Base-by-base conservation (phyloP, 2,329 filamentous ascomycete genomes). In the Sporothrix brasiliensis region DNA sequence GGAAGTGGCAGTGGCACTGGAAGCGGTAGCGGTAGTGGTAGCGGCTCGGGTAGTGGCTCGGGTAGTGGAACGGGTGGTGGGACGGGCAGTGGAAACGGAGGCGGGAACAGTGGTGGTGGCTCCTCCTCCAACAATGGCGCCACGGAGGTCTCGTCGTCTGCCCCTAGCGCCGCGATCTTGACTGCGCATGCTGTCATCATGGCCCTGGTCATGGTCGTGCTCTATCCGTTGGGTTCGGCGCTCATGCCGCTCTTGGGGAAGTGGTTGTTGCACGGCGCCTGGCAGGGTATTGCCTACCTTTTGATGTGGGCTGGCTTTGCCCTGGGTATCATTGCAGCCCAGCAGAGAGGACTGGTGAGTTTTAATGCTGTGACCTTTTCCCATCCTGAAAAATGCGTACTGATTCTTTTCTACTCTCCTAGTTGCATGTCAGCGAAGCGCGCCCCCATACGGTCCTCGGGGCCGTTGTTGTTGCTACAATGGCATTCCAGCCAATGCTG, bases 301-400 rank as follows among this genome's bases (percentile, higher is more conserved):
- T 78, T 83, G 52, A 87, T 90, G 84, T 88, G 88, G 82, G 83
- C 80, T 14, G 87, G 85, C 16, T 87, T 91, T 69, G 87, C 80
- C 3, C 74, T 89, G 16, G 89, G 89, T 21, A 79, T 88, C 44
- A 80, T 83, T 53, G 76, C 82, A 4, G 82, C 85, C 19, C 74
- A 79, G 11, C 78, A 82, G n/a, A 75, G 75, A 0, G 77, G 78
- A 54, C 75, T 77, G 73, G 85, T 87, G 79, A 78, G 83, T 27
- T 80, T 11, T 19, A 34, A 2, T 5, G 6, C 30, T 10, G 34
- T 34, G 34, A 34, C 7, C 3, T 7, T 19, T 14, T 30, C n/a
- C 27, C 19, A 49, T n/a, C 9, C 1, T 7, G n/a, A 52, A 24
- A 21, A 30, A 30, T 30, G 14, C 16, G 21, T 54, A 24, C 65